A percentile compares a stretch with the other conserved stretches of the same genome.
These are phyloP conservation scores for Lepidium sativum DNA, from an alignment of 345 rosid species.

Conservation along the genomic window DNA sequence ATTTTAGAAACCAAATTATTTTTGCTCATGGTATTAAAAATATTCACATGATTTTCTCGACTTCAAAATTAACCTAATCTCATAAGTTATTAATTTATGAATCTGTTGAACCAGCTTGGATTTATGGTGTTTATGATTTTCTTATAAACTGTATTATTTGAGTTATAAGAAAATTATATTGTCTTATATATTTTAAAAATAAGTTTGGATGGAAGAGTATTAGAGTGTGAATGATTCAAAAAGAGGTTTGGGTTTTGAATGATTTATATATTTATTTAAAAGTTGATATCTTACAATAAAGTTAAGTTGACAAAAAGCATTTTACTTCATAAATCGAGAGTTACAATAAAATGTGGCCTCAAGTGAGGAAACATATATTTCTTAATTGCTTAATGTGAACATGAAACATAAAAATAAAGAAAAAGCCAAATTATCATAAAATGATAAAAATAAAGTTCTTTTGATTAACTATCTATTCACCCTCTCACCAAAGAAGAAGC, in stretches of 20 bases:
- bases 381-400: slow-evolving; percentile 3
- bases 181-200: not conserved
- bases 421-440: not conserved
- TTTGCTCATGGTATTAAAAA: too few species aligned
- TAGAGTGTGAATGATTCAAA: slow-evolving; percentile 19
- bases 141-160: too few species aligned
- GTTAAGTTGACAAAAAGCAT: slow-evolving; percentile 40
- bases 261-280: not conserved
- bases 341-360: slow-evolving; percentile 24
- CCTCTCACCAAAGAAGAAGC: not conserved
- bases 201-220: slow-evolving; percentile 4
- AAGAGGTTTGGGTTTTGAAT: slow-evolving; percentile 36
- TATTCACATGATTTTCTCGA: too few species aligned
- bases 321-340: slow-evolving; percentile 13
- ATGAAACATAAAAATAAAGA: not conserved
- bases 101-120: too few species aligned
- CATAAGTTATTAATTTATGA: too few species aligned
- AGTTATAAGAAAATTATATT: too few species aligned
- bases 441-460: not conserved
- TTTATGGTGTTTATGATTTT: too few species aligned
- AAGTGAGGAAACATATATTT: slow-evolving; percentile 20
- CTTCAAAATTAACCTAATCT: too few species aligned
- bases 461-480: not conserved
- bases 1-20: too few species aligned
- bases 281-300: slow-evolving; percentile 11